Evolutionary conservation across 2,329 filamentous ascomycete genomes (phyloP), one percentile per base, ranked within the genome.

Genomic region (Metarhizium humberi): DNA sequence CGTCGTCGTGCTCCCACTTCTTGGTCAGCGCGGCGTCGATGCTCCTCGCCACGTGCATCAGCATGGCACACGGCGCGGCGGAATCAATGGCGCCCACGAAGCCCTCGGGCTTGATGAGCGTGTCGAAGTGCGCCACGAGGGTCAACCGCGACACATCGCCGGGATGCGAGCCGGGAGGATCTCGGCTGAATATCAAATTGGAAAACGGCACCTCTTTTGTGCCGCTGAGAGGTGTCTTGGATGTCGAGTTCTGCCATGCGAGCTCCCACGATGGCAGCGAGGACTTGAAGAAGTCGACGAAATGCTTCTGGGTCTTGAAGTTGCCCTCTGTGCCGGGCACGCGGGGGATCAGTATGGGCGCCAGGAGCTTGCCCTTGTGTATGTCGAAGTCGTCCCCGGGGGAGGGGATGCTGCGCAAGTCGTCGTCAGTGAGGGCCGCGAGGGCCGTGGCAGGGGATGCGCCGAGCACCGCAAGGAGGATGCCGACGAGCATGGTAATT

Each of bases 11-110:
- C 34, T 81, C 79, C 89, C 94, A 97, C 72, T 92, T 95, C 66
- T 79, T 80, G 34, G 86, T 88, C 67, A 97, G 73, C 2, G 88
- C 90, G 1, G 75, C 78, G 64, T 97, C 92, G 49, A 99, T 82
- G 59, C 84, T 88, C 61, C 86, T 79, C 58, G 92, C 89, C 13
- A 87, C 84, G 68, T 96, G 89, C 82, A 99, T 80, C 56, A 99
- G 78, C 79, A 97, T 91, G 0, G 94, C 94, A 70, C 92, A 97
- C 10, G 94, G 92, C 18, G 89, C 94, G 1, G 94, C 94, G 63
- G 90, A 96, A 67, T 99, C 94, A 14, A 84, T 95, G 0, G 92
- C 94, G 0, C 94, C 94, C 56, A 99, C 88, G 68, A 99, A 99
- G 1, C 91, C 92, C 58, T 85, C 74, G 0, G 92, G 92, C 30